Evolutionary conservation across 768 basidiomycete species (phyloP).

Genomic region (Sistotremastrum niveocremeum): DNA sequence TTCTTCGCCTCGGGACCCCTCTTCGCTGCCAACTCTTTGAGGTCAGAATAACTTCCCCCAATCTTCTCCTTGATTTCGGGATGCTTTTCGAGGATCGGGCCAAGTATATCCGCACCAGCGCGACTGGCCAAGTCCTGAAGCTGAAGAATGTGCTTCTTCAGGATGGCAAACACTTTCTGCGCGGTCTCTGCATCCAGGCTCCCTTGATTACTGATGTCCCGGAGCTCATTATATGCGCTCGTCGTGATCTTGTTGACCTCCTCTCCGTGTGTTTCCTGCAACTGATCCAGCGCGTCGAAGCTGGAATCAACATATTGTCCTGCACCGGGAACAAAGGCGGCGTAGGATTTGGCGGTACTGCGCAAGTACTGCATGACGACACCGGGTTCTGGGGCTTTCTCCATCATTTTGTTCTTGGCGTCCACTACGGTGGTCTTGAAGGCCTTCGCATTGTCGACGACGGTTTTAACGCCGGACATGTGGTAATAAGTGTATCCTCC

Average conservation of each 20-base stretch:
- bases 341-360: conserved; percentile 26
- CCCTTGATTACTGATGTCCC: conserved; percentile 11
- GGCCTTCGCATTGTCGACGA: conserved; percentile 21
- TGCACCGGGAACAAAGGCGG: conserved; percentile 25
- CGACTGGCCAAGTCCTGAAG: conserved; percentile 17
- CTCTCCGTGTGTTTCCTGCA: conserved; percentile 24
- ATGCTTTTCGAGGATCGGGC: conserved; percentile 14
- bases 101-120: conserved; percentile 16
- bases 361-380: conserved; percentile 26
- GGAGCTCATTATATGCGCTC: conserved; percentile 24
- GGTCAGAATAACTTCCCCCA: conserved; percentile 16
- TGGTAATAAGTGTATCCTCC: conserved; percentile 28
- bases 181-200: conserved; percentile 16
- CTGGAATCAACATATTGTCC: conserved; percentile 24
- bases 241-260: conserved; percentile 25
- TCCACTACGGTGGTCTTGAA: conserved; percentile 14
- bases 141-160: conserved; percentile 13
- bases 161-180: conserved; percentile 15
- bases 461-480: conserved; percentile 24
- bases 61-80: conserved; percentile 19
- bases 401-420: conserved; percentile 13
- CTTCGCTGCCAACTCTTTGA: conserved; percentile 14
- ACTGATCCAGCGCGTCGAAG: conserved; percentile 28
- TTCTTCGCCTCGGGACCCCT: conserved; percentile 19
- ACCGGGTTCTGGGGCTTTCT: conserved; percentile 17